Evolutionary conservation across 1,284 basidiomycete genomes (phyloP).

Genomic region (Stygiomarasmius scandens): DNA sequence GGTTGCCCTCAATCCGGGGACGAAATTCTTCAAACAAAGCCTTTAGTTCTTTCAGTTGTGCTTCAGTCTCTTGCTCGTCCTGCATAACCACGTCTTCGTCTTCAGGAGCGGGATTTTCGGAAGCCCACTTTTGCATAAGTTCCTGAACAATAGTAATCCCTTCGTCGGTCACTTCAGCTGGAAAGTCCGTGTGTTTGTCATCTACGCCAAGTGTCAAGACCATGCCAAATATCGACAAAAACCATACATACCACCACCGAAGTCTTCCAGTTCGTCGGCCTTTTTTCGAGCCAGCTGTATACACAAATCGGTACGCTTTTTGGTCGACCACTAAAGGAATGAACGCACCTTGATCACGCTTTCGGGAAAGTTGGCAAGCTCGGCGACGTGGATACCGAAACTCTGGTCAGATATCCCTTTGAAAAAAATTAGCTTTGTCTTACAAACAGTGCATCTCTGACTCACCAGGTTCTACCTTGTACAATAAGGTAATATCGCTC

Average conservation of each 20-base stretch:
- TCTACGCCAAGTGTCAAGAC: constrained; percentile 15
- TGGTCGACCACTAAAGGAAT: neutral
- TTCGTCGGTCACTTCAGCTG: constrained; percentile 69
- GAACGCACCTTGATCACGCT: constrained; percentile 81
- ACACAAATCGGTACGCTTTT: constrained; percentile 2
- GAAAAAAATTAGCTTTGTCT: neutral
- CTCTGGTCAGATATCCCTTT: constrained; percentile 90
- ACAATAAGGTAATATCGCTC: constrained; percentile 89
- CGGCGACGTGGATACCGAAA: constrained; percentile 98
- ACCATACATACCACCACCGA: constrained; percentile 56
- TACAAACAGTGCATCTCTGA: constrained; percentile 1
- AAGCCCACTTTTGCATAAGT: constrained; percentile 78
- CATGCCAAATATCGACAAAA: neutral
- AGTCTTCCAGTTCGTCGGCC: constrained; percentile 96
- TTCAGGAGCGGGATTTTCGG: constrained; percentile 26
- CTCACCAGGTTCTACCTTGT: constrained; percentile 92
- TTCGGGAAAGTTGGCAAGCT: constrained; percentile 95
- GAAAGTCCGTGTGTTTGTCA: constrained; percentile 40
- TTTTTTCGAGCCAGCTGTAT: constrained; percentile 88
- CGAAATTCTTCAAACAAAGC: constrained; percentile 69
- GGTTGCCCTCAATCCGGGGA: constrained; percentile 70
- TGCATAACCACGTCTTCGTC: constrained; percentile 30
- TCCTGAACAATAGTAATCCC: constrained; percentile 84
- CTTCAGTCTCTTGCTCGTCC: constrained; percentile 64
- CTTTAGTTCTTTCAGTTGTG: constrained; percentile 68